Base-by-base conservation (phyloP, 73 alveolate species). In the Uronychia binucleata region DNA sequence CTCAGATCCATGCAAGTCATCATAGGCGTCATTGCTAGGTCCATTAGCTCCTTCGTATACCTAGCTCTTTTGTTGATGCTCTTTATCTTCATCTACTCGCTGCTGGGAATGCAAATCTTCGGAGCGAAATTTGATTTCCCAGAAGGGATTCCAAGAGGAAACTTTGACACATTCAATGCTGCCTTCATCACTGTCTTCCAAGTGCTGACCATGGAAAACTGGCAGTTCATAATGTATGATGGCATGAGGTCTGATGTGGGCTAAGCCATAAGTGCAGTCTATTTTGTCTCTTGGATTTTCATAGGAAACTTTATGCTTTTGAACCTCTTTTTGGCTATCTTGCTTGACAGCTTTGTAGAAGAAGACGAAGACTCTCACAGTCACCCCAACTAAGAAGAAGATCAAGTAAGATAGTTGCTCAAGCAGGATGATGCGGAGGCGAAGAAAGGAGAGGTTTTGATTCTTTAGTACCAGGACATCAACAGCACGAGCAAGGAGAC, bases 21-120 rank as follows among this genome's bases (percentile, higher is more conserved):
- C 60, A 91, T 98, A 32, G 90, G 92, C 82, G 97, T 97, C 0
- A 86, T 98, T 28, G 86, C 96, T 19, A 89, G 95, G 79, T 94
- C 99, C 35, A 86, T 96, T 74, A 90, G 86, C 34, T 90, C 96
- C 58, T 92, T 97, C 33, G 84, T 95, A 34, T 95, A 98, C 87
- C 83, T 98, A 31, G 88, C 94, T 29, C 46, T 94, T 28, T 94
- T 98, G 57, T 93, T 98, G 28, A 77, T 97, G 57, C 93, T 98
- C 82, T 97, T 97, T 87, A 92, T 97, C 32, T 94, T 97, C 86
- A 97, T 98, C 33, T 98, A 89, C 80, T 96, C 97, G 57, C 85
- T 98, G 58, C 78, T 97, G 75, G 99, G 99, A 75, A 97, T 98
- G 99, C 93, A 97, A 81, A 77, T 96, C 30, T 96, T 90, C 80